Evolutionary conservation across 1,284 basidiomycete genomes (phyloP).

Genomic region (Cryptococcus jaspeensis): DNA sequence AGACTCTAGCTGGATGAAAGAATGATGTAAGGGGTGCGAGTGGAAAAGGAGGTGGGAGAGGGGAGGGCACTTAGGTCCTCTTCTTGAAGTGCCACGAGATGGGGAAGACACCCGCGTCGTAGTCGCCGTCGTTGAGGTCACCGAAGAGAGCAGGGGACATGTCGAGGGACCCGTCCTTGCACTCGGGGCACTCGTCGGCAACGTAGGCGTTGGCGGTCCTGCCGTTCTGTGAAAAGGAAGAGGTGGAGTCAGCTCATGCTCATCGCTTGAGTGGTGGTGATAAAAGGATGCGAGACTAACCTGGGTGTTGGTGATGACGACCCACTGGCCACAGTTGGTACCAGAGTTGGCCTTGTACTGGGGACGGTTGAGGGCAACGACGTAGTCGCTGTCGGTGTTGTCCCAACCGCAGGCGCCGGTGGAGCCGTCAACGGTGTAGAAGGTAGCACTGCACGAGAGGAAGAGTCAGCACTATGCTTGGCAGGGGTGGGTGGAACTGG

Average conservation of each 20-base stretch:
- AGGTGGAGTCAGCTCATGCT: neutral
- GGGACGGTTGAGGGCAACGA: constrained; percentile 42
- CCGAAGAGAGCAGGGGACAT: constrained; percentile 53
- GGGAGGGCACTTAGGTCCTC: constrained; percentile 6
- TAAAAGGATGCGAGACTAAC: neutral
- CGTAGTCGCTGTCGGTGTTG: constrained; percentile 33
- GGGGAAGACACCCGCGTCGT: constrained; percentile 45
- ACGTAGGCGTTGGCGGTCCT: constrained; percentile 63
- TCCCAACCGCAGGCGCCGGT: constrained; percentile 36
- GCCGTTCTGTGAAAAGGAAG: constrained; percentile 49
- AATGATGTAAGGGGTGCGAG: neutral
- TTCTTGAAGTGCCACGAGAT: constrained; percentile 29
- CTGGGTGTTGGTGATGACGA: constrained; percentile 63
- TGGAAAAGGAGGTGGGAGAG: neutral
- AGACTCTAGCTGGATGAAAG: neutral
- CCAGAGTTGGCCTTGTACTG: constrained; percentile 25
- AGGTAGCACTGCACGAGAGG: constrained; percentile 26
- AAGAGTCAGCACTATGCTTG: neutral
- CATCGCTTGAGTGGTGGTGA: no score
- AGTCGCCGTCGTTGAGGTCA: constrained; percentile 33
- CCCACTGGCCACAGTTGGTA: constrained; percentile 60
- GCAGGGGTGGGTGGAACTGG: no score
- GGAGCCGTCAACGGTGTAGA: constrained; percentile 37
- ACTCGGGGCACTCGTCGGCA: constrained; percentile 55
- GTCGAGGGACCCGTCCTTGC: constrained; percentile 53